phyloP scores from a whole-genome alignment of 257 asterid species.

The Thymus quinquecostatus region DNA sequence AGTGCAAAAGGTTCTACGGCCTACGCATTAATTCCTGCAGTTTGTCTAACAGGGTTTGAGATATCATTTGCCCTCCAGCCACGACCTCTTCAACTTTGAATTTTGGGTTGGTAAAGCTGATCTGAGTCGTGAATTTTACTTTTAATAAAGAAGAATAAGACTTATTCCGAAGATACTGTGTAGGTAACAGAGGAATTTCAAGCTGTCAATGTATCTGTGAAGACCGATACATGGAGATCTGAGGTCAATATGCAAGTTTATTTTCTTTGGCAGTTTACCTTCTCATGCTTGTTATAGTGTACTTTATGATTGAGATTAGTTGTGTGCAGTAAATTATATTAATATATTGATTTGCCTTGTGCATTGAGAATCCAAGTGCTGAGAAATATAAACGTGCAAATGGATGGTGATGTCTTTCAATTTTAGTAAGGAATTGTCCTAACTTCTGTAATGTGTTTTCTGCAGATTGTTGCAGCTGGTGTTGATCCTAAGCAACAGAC shows the following conservation, averaged over 20 bases:
- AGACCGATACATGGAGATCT: slow-evolving; percentile 80
- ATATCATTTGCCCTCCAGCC: slow-evolving; percentile 76
- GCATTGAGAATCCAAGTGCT: slow-evolving; percentile 13
- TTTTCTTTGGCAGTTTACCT: slow-evolving; percentile 25
- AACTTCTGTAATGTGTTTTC: slow-evolving; percentile 28
- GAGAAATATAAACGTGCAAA: slow-evolving; percentile 3
- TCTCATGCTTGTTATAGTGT: slow-evolving; percentile 23
- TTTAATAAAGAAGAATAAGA: slow-evolving; percentile 18
- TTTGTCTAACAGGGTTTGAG: slow-evolving; percentile 74
- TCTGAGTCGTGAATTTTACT: slow-evolving; percentile 16
- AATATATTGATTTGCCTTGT: slow-evolving; percentile 3
- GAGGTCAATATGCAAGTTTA: slow-evolving; percentile 61
- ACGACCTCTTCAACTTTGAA: slow-evolving; percentile 93
- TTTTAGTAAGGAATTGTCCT: slow-evolving; percentile 13
- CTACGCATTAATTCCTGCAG: slow-evolving; percentile 36
- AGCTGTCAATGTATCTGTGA: slow-evolving; percentile 92
- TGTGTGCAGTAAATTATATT: slow-evolving; percentile 10
- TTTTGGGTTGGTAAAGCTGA: slow-evolving; percentile 85
- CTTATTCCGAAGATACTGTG: slow-evolving; percentile 30
- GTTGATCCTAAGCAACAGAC: slow-evolving; percentile 92
- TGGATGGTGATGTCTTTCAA: slow-evolving; percentile 27
- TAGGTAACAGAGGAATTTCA: slow-evolving; percentile 95
- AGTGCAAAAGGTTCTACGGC: slow-evolving; percentile 22
- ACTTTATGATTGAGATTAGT: slow-evolving; percentile 3
- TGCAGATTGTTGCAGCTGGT: slow-evolving; percentile 84